Base-by-base conservation (phyloP, 371 early-diverging fungal genomes). In the Apophysomyces sp. region DNA sequence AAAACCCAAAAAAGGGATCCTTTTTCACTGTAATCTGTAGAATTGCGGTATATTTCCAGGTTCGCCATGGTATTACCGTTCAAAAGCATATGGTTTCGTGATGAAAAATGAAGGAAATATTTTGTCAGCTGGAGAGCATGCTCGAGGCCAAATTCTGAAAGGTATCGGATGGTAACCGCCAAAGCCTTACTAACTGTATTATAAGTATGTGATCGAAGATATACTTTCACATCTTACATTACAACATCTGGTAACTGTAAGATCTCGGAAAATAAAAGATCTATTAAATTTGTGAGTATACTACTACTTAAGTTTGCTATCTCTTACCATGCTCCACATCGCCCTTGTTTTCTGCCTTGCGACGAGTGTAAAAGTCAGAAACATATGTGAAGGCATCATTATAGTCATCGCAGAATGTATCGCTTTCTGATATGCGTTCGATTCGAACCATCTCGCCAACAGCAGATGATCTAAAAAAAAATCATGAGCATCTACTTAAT, bases 51-150 rank as follows among this genome's bases (percentile, higher is more conserved):
- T 9, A 95, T 79, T 61, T 95, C 94, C 51, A 95, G 73, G 32
- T 91, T 91, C 13, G 74, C 67, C 27, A 94, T 65, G 2, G 94
- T 87, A 40, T 91, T 89, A 16, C 87, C 91, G 32, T 88, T 89
- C 31, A 94, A 62, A 4, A 89, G 69, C 92, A 93, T 93, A 58
- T 90, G 85, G 4, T 85, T 81, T 11, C 83, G 63, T 2, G 87
- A 77, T 9, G 84, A 78, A 64, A 93, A 94, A 40, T 86, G 86
- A 37, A 68, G 68, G 62, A 92, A 89, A 34, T 77, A 83, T 44
- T 86, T 83, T 12, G 86, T 82, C 3, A 82, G 62, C 26, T 74
- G 67, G 16, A 92, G 69, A 0, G 82, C 82, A 31, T 79, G 75
- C 11, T 84, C 74, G 27, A 92, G 76, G 0, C 78, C 80, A 74